Evolutionary conservation across 768 basidiomycete genomes (phyloP).

Genomic region (Serendipita indica): DNA sequence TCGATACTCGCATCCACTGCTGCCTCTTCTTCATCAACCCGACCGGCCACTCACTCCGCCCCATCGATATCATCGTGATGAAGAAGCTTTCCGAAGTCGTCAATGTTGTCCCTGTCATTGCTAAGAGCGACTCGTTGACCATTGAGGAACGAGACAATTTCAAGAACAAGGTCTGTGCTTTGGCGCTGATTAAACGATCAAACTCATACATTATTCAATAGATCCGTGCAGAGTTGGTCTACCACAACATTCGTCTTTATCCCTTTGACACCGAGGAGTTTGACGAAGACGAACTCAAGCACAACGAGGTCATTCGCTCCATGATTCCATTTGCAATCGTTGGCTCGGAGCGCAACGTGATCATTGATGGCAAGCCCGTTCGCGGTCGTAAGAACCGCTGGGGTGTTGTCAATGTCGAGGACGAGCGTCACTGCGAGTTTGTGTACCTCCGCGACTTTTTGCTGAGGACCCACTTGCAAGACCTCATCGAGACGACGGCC

Average conservation of each 20-base stretch:
- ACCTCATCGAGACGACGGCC: constrained; percentile 96
- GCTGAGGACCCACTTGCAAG: constrained; percentile 89
- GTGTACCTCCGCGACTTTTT: constrained; percentile 94
- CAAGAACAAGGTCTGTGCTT: constrained; percentile 63
- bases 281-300: constrained; percentile 79
- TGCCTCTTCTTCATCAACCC: constrained; percentile 97
- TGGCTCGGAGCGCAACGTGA: constrained; percentile 90
- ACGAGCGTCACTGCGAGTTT: constrained; percentile 95
- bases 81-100: constrained; percentile 98
- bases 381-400: constrained; percentile 95
- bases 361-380: constrained; percentile 90
- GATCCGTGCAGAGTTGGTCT: constrained; percentile 86
- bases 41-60: constrained; percentile 90
- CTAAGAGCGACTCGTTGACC: constrained; percentile 90
- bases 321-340: constrained; percentile 96
- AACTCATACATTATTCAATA: constrained; percentile 22
- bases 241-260: constrained; percentile 88
- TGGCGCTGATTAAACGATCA: not conserved
- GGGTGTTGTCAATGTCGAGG: constrained; percentile 97
- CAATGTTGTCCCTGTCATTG: constrained; percentile 98
- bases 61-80: constrained; percentile 97
- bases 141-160: constrained; percentile 83
- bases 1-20: constrained; percentile 97
- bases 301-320: constrained; percentile 82
- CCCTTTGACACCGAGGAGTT: constrained; percentile 95